Evolutionary conservation across 805 yeast species (phyloP).

Genomic region (Kluyveromyces wickerhamii): DNA sequence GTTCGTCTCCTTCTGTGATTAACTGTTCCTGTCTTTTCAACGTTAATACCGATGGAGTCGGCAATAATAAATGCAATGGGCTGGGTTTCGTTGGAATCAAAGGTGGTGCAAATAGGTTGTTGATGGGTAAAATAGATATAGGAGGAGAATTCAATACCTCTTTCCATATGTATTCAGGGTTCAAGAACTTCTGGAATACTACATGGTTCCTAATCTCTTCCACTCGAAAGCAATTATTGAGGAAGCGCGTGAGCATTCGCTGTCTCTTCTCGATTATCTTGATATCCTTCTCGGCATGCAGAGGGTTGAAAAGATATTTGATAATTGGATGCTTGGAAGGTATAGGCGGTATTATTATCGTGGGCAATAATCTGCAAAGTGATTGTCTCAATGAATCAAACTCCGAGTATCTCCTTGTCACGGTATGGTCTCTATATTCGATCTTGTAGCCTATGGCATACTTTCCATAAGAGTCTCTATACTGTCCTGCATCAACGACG

Average conservation of each 20-base stretch:
- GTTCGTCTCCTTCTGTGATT: conserved; percentile 16
- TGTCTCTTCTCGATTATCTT: conserved; percentile 59
- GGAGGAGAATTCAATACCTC: conserved; percentile 60
- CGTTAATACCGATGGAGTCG: conserved; percentile 47
- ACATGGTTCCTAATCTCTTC: conserved; percentile 47
- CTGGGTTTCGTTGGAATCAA: conserved; percentile 48
- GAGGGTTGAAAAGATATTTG: conserved; percentile 36
- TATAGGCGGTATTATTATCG: conserved; percentile 83
- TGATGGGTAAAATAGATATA: conserved; percentile 42
- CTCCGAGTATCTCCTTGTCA: conserved; percentile 84
- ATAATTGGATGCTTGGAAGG: conserved; percentile 75
- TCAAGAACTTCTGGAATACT: conserved; percentile 69
- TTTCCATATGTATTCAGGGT: conserved; percentile 78
- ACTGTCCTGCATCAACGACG: conserved; percentile 79
- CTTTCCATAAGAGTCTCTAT: conserved; percentile 68
- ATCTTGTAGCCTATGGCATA: conserved; percentile 82
- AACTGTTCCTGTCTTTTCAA: conserved; percentile 15
- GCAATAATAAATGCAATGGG: conserved; percentile 54
- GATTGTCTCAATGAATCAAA: conserved; percentile 76
- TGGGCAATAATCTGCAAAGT: conserved; percentile 66
- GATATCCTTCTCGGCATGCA: conserved; percentile 36
- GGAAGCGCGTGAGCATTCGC: conserved; percentile 65
- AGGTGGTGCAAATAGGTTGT: conserved; percentile 54
- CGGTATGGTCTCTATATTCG: conserved; percentile 46
- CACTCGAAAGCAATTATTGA: conserved; percentile 63